phyloP scores from a whole-genome alignment of 768 basidiomycete genomes.

The Ramaria sp. region DNA sequence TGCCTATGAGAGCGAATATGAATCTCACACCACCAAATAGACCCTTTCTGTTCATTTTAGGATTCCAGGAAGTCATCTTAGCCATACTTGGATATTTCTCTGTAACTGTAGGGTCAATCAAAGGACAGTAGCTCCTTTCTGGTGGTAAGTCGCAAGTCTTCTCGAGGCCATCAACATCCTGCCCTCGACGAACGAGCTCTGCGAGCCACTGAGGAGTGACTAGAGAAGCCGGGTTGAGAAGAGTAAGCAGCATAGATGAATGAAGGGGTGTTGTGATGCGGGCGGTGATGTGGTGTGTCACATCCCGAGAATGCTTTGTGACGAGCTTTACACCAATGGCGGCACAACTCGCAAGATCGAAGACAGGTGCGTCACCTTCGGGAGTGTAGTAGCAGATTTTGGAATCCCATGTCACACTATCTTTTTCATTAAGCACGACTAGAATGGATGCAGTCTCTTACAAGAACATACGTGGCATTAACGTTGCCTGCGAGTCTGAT shows the following conservation, averaged over 20 bases:
- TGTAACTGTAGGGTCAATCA: conserved; percentile 40
- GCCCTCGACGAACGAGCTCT: conserved; percentile 32
- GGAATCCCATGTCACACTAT: conserved; percentile 40
- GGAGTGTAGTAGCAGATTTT: conserved; percentile 38
- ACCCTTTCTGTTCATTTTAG: conserved; percentile 48
- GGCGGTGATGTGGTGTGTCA: conserved; percentile 56
- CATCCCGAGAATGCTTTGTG: conserved; percentile 29
- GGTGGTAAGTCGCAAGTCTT: conserved; percentile 36
- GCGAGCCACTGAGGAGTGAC: conserved; percentile 60
- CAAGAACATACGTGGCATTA: conserved; percentile 32
- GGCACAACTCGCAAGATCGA: conserved; percentile 15
- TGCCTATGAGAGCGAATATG: conserved; percentile 26
- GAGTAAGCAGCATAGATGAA: conserved; percentile 41
- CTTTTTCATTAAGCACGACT: background rate
- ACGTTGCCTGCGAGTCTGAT: conserved; percentile 35
- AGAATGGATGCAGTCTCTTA: background rate
- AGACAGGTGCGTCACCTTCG: conserved; percentile 24
- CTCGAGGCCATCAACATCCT: conserved; percentile 21
- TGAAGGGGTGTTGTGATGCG: conserved; percentile 32
- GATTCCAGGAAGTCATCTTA: conserved; percentile 40
- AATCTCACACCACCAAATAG: conserved; percentile 47
- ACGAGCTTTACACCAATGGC: conserved; percentile 45
- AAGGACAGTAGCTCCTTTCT: conserved; percentile 46
- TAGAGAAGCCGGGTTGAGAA: conserved; percentile 46
- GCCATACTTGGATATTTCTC: background rate